Base-by-base conservation (phyloP, 331 rosid genomes). In the Quercus phellos region DNA sequence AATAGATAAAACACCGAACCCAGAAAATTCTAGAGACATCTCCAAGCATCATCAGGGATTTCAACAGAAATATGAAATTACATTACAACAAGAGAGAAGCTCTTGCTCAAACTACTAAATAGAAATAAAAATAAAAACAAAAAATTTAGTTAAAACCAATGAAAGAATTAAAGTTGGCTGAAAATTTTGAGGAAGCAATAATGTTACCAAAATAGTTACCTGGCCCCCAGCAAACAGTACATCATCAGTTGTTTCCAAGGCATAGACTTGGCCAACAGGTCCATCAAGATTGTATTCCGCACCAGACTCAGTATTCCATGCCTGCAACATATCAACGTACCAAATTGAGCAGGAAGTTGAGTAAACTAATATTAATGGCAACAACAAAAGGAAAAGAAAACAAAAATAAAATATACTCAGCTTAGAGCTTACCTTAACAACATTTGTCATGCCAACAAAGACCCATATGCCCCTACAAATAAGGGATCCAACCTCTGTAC, bases 381-480 rank as follows among this genome's bases (percentile, higher is more conserved):
- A 64, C 3, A 2, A 5, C 2, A 18, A 74, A 5, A 19, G 24
- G 3, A 18, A 71, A 21, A 55, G 19, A 26, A 58, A 35, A 18
- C 4, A 38, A 42, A 6, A 69, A 3, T 6, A 26, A 4, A 5
- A 2, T 51, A 11, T 8, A 8, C 12, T 38, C 46, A 38, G 12
- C 46, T 38, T 8, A 61, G 55, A 19, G 18, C 43, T 27, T 74
- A 85, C 91, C 83, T 82, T 86, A n/a, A 90, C 75, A 68, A 75
- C 56, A 76, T 87, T 80, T 2, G 7, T 71, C 27, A 84, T 4
- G 10, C 87, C 90, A 50, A 73, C 84, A 67, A 89, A 89, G 78
- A 85, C 55, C 88, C 88, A 85, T 7, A 83, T 38, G 5, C 87
- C 87, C 53, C 79, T 79, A 13, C 80, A 56, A 75, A 82, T 73